phyloP scores from a whole-genome alignment of 169 alveolate species.

The Cytauxzoon felis region DNA sequence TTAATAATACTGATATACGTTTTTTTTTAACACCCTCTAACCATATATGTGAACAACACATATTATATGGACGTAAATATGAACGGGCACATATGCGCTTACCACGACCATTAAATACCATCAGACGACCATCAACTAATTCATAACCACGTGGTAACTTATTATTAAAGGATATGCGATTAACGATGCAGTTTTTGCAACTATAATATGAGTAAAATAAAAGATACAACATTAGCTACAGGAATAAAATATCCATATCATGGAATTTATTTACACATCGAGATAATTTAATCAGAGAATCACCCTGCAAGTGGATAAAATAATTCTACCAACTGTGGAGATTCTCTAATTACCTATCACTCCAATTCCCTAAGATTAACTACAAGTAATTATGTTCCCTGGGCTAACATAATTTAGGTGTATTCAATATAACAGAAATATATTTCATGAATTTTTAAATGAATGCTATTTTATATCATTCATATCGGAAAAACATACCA shows the following conservation, averaged over 20 bases:
- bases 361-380: too few relatives aligned
- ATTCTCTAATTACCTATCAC: too few relatives aligned
- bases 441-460: too few relatives aligned
- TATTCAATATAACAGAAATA: too few relatives aligned
- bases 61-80: conserved; percentile 10
- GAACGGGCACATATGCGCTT: not conserved
- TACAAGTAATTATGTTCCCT: too few relatives aligned
- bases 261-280: not conserved
- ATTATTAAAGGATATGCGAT: conserved; percentile 68
- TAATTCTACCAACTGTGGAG: too few relatives aligned
- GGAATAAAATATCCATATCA: too few relatives aligned
- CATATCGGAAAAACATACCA: too few relatives aligned
- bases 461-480: too few relatives aligned
- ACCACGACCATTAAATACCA: conserved; percentile 6
- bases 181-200: conserved; percentile 46
- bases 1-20: conserved; percentile 5
- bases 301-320: not conserved
- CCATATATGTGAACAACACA: not conserved
- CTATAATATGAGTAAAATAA: conserved; percentile 16
- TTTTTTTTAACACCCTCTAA: not conserved
- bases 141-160: conserved; percentile 66
- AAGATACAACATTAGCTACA: too few relatives aligned
- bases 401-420: too few relatives aligned
- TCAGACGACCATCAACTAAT: conserved; percentile 34
- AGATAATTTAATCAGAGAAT: not conserved